Evolutionary conservation across 371 early-diverging fungal species (phyloP).

Genomic region (Fennellomyces sp.): DNA sequence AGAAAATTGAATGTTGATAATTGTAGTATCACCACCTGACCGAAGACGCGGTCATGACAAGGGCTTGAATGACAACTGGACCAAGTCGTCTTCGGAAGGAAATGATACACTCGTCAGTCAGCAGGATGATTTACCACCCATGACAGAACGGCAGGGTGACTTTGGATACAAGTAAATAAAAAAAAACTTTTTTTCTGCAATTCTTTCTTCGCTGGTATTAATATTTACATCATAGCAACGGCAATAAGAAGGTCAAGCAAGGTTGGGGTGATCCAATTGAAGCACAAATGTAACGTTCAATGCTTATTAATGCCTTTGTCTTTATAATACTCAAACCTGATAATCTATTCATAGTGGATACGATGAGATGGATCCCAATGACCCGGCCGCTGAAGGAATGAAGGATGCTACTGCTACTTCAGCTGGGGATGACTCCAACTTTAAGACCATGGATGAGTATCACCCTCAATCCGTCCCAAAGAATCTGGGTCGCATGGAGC

Average conservation of each 20-base stretch:
- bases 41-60: slow-evolving; percentile 18
- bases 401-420: slow-evolving; percentile 3
- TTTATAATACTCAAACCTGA: not conserved
- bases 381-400: slow-evolving; percentile 32
- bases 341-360: slow-evolving; percentile 1
- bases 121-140: not conserved
- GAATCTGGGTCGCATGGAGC: not conserved
- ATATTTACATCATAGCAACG: slow-evolving; percentile 40
- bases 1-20: not conserved
- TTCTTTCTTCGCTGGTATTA: not conserved
- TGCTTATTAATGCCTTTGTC: not conserved
- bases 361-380: slow-evolving; percentile 14
- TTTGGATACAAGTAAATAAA: not conserved
- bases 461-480: slow-evolving; percentile 28
- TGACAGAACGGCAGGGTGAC: not conserved
- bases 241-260: slow-evolving; percentile 75
- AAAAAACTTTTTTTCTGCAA: not conserved
- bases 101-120: slow-evolving; percentile 37
- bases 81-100: not conserved
- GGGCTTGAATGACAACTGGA: not conserved
- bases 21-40: slow-evolving; percentile 41
- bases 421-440: slow-evolving; percentile 61
- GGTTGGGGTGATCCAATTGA: slow-evolving; percentile 63
- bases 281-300: slow-evolving; percentile 22
- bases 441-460: slow-evolving; percentile 77